phyloP scores from a whole-genome alignment of 371 early-diverging fungal species.

The Apophysomyces ossiformis region DNA sequence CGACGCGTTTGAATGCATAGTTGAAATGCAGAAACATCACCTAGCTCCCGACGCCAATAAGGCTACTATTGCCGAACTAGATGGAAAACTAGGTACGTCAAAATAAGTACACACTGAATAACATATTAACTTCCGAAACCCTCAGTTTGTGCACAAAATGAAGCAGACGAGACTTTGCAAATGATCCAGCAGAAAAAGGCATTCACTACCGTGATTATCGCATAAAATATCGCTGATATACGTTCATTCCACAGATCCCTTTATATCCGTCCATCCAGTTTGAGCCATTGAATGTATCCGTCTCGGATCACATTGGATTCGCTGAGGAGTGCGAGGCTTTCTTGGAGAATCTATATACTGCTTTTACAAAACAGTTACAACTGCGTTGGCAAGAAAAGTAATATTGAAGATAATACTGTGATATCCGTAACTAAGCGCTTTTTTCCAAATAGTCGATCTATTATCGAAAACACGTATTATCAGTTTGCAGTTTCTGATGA shows the following conservation, averaged over 20 bases:
- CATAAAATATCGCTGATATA: not conserved
- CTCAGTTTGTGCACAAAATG: not conserved
- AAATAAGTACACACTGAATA: not conserved
- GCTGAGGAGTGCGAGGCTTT: not conserved
- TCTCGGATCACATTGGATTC: not conserved
- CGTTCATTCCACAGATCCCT: not conserved
- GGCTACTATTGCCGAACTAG: not conserved
- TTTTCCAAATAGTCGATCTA: not conserved
- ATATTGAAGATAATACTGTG: not conserved
- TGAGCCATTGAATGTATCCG: not conserved
- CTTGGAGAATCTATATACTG: not conserved
- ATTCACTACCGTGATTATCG: not conserved
- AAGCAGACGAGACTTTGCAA: not conserved
- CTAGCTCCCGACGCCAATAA: not conserved
- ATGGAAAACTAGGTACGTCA: not conserved
- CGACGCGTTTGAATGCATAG: constrained; percentile 10
- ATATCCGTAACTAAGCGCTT: not conserved
- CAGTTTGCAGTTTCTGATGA: not conserved
- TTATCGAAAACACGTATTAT: constrained; percentile 5
- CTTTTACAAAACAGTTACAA: not conserved
- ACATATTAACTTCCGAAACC: not conserved
- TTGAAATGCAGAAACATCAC: not conserved
- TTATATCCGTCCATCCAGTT: constrained; percentile 3
- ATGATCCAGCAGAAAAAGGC: not conserved
- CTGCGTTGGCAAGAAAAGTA: constrained; percentile 1